Base-by-base conservation (phyloP, 495 filamentous ascomycete species). In the Lasiosphaeria hispida region DNA sequence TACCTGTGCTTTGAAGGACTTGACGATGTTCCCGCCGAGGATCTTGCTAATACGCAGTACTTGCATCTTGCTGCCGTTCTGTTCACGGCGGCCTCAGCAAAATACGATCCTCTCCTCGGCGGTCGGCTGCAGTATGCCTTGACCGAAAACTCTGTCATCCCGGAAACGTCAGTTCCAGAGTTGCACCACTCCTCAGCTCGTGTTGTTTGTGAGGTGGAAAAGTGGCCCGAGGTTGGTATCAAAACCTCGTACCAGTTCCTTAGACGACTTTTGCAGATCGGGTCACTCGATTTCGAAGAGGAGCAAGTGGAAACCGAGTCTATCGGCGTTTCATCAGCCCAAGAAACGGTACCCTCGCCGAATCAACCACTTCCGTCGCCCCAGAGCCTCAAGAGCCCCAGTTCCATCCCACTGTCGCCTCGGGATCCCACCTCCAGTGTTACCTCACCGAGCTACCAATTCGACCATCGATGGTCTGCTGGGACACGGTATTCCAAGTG, bases 191-290 rank as follows among this genome's bases (percentile, higher is more conserved):
- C 68, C 1, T 62, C 68, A 18, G 68, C 65, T 2, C 51, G 65
- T n/a, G 44, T 42, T 4, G 68, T 53, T 0, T 68, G 61, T 33
- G 68, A 68, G 54, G 63, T 70, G 1, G 65, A 66, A 15, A 60
- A 57, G 35, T 70, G 68, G 68, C 58, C 62, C n/a, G 65, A 66
- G 9, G 48, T 23, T 1, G 68, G 65, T 5, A 65, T 71, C 43
- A 53, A 63, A 11, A 59, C 63, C 0, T 62, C 68, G 10, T 66
- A 71, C 35, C 63, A 71, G 33, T 71, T 68, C 34, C 68, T 71
- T 7, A 14, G 65, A 10, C 57, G 58, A 5, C 37, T 66, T 36
- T 48, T 71, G 2, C 65, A 71, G 42, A 71, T 71, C 36, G 68
- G 68, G 14, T 69, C 66, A 1, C 57, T 68, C 13, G 68, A 71